These are phyloP conservation scores for Pleurotus tuoliensis DNA, from an alignment of 768 basidiomycete genomes.

Conservation along the genomic window DNA sequence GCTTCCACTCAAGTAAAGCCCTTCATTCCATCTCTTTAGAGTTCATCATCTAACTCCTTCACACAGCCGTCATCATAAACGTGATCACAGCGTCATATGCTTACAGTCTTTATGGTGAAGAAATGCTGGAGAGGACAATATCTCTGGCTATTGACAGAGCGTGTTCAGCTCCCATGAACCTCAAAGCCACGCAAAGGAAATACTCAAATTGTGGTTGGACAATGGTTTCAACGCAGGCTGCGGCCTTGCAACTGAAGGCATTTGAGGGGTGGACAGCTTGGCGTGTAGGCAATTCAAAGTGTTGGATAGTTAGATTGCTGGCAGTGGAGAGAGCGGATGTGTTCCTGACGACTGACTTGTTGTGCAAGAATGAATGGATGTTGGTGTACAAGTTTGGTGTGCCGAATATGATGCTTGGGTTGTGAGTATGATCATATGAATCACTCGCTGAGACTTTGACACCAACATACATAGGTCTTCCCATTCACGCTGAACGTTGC, in stretches of 20 bases:
- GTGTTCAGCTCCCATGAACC: too few relatives aligned
- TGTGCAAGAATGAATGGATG: not conserved
- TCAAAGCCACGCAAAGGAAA: not conserved
- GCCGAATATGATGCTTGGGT: too few relatives aligned
- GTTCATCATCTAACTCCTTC: not conserved
- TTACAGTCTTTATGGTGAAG: not conserved
- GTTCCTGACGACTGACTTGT: not conserved
- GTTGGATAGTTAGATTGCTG: slow-evolving; percentile 1
- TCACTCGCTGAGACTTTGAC: too few relatives aligned
- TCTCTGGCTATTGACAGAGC: not conserved
- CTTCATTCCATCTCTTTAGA: not conserved
- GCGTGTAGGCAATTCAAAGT: not conserved
- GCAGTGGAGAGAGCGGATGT: not conserved
- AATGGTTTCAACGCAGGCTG: not conserved
- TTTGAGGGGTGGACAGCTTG: not conserved
- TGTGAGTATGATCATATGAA: too few relatives aligned
- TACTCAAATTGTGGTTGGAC: not conserved
- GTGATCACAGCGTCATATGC: not conserved
- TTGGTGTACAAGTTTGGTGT: not conserved
- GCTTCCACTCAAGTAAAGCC: slow-evolving; percentile 21
- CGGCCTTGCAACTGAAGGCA: not conserved
- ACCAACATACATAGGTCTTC: too few relatives aligned
- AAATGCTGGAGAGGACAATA: not conserved
- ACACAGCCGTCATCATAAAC: not conserved
- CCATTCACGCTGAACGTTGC: too few relatives aligned